These are phyloP conservation scores for Pseudocercospora eumusae DNA, from an alignment of 2,329 filamentous ascomycete genomes.

Conservation along the genomic window DNA sequence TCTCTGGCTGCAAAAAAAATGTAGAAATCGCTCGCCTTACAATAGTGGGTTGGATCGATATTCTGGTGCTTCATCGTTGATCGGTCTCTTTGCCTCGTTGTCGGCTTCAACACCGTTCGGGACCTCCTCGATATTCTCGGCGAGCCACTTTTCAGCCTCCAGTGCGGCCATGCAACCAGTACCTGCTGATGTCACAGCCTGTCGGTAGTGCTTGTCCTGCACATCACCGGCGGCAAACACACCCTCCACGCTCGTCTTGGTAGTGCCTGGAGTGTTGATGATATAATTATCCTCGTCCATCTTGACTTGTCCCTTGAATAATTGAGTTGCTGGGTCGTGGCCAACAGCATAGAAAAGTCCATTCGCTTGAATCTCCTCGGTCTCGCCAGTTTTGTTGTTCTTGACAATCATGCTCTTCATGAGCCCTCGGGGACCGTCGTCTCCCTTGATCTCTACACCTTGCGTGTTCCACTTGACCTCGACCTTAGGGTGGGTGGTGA, in stretches of 20 bases:
- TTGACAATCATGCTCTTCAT: conserved; percentile 87
- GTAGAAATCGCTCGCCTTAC: conserved; percentile 40
- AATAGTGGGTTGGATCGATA: conserved; percentile 66
- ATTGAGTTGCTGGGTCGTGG: conserved; percentile 86
- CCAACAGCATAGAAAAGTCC: conserved; percentile 97
- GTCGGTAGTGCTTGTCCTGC: conserved; percentile 96
- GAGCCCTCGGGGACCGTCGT: conserved; percentile 69
- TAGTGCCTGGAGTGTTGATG: conserved; percentile 82
- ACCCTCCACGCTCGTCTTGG: conserved; percentile 82
- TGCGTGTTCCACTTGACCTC: conserved; percentile 84
- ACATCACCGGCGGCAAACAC: conserved; percentile 97
- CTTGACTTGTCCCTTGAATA: conserved; percentile 88
- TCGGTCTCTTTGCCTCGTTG: conserved; percentile 51
- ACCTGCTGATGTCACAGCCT: conserved; percentile 95
- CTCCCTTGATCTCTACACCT: conserved; percentile 80
- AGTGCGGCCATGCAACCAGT: conserved; percentile 94
- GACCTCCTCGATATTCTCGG: conserved; percentile 69
- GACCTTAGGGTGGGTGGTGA: conserved; percentile 83
- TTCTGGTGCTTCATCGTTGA: conserved; percentile 59
- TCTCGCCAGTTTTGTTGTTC: conserved; percentile 71
- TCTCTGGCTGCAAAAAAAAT: neutral
- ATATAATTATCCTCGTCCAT: conserved; percentile 91
- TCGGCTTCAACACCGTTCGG: conserved; percentile 53
- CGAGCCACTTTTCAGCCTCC: conserved; percentile 90
- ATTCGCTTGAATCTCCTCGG: conserved; percentile 84